phyloP scores from a whole-genome alignment of 768 basidiomycete genomes.

The Steccherinum ochraceum region DNA sequence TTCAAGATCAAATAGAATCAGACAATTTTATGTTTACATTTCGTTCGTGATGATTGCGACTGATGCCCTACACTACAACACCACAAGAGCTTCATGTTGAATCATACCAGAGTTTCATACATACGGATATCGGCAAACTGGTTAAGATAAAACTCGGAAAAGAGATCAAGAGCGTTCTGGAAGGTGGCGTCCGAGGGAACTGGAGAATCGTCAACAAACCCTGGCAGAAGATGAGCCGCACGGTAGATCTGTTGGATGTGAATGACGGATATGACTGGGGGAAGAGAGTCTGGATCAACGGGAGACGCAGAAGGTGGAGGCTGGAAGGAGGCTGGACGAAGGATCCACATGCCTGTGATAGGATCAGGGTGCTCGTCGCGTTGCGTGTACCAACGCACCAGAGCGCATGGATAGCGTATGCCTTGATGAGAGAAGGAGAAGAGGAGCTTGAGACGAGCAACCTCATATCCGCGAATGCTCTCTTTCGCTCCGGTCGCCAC shows the following conservation, averaged over 20 bases:
- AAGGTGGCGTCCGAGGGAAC: not conserved
- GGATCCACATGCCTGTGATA: constrained; percentile 2
- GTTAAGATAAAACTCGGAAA: not conserved
- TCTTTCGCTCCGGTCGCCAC: constrained; percentile 1
- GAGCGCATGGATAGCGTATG: constrained; percentile 11
- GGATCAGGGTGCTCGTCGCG: constrained; percentile 11
- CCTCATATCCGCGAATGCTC: not conserved
- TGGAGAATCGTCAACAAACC: not conserved
- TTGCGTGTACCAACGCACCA: constrained; percentile 14
- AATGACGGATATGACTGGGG: constrained; percentile 10
- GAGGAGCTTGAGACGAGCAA: constrained; percentile 3
- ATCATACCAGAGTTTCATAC: not conserved
- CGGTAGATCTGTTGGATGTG: constrained; percentile 22
- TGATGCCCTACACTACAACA: too few species aligned
- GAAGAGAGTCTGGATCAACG: constrained; percentile 1
- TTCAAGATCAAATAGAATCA: too few species aligned
- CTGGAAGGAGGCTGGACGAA: not conserved
- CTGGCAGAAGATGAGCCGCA: constrained; percentile 20
- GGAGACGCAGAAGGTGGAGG: too few species aligned
- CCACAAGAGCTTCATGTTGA: too few species aligned
- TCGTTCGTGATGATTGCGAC: too few species aligned
- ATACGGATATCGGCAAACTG: not conserved
- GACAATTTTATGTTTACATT: too few species aligned
- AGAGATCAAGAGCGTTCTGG: not conserved
- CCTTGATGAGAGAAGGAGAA: not conserved